Conservation (phyloP, 768 basidiomycete genomes). For the Rhodotorula diobovata region DNA sequence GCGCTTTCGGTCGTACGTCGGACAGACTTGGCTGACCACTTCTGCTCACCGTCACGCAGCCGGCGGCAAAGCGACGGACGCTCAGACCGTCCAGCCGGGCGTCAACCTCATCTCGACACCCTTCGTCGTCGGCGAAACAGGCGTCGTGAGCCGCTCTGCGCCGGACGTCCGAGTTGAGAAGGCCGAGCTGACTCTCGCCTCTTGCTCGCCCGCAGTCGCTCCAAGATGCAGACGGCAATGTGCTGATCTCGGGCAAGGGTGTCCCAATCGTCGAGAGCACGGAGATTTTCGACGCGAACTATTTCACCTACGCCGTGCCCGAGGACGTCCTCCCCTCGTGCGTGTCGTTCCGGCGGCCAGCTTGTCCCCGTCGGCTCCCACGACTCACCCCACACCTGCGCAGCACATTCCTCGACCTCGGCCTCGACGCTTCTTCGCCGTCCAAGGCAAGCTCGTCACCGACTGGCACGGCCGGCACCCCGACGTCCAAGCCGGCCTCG, state of each 20-base stretch:
- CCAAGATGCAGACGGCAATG: neutral
- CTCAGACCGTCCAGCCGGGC: neutral
- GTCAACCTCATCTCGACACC: constrained; percentile 11
- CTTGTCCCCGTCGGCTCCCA: too few species aligned
- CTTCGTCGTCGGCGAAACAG: constrained; percentile 6
- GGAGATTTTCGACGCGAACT: constrained; percentile 19
- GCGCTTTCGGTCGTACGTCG: neutral
- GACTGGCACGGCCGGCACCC: neutral
- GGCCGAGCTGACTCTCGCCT: neutral
- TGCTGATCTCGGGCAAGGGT: constrained; percentile 1
- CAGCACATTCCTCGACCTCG: neutral
- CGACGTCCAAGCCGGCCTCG: neutral
- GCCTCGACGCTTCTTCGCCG: neutral
- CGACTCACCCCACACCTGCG: too few species aligned
- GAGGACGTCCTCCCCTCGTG: neutral
- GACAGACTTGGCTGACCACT: too few species aligned
- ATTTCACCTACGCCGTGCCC: constrained; percentile 9
- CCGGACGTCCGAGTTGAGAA: too few species aligned
- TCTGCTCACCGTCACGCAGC: neutral
- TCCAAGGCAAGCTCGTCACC: neutral
- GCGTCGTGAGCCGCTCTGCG: constrained; percentile 2
- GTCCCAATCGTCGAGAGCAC: neutral
- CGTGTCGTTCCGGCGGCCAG: neutral
- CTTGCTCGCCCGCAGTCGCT: neutral
- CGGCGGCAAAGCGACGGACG: neutral